Conservation (phyloP, 495 filamentous ascomycete species). For the Extremus antarcticus region DNA sequence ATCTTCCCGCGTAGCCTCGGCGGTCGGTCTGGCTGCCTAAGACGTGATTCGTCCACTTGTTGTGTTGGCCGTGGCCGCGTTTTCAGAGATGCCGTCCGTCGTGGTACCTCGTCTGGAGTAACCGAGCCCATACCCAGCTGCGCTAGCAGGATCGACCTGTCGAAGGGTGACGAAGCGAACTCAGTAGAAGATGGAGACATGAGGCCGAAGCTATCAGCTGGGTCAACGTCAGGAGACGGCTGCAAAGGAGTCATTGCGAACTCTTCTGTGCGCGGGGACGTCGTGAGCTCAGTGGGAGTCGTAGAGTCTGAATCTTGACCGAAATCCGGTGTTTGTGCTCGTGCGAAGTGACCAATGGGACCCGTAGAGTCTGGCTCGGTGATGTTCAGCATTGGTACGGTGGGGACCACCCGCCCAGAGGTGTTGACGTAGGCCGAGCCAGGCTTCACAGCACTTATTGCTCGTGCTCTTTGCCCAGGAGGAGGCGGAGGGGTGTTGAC, state of each 20-base stretch:
- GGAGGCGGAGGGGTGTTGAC: neutral
- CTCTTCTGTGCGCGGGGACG: constrained; percentile 19
- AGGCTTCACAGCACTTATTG: constrained; percentile 14
- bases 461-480: constrained; percentile 4
- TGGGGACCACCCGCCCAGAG: constrained; percentile 17
- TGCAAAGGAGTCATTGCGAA: constrained; percentile 28
- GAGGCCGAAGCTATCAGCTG: constrained; percentile 22
- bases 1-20: constrained; percentile 24
- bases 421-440: constrained; percentile 19
- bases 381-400: constrained; percentile 10
- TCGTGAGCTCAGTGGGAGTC: constrained; percentile 11
- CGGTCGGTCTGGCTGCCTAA: constrained; percentile 5
- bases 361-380: neutral
- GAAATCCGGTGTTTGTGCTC: neutral
- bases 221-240: constrained; percentile 14
- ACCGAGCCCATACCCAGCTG: constrained; percentile 18
- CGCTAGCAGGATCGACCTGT: constrained; percentile 15
- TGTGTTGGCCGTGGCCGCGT: neutral
- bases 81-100: constrained; percentile 5
- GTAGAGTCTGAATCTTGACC: constrained; percentile 5
- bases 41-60: neutral
- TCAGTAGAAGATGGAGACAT: constrained; percentile 25
- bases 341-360: neutral
- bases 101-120: constrained; percentile 5
- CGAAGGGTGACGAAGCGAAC: constrained; percentile 22